Percentiles rank a stretch among this genome's conserved stretches.
phyloP scores from a whole-genome alignment of 2,329 filamentous ascomycete species.

The Albifimbria verrucaria region DNA sequence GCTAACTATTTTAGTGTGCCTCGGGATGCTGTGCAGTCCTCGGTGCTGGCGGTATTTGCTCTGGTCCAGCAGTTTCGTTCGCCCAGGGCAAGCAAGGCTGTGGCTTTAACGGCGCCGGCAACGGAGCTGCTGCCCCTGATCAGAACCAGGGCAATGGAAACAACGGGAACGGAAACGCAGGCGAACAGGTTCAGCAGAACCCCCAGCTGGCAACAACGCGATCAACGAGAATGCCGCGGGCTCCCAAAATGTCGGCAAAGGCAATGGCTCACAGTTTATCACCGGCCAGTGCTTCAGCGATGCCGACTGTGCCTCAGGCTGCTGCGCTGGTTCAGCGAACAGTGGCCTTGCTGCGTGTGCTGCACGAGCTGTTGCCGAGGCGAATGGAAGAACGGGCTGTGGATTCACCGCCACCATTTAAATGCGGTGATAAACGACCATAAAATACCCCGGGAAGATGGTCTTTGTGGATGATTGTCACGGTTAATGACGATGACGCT shows the following conservation, averaged over 20 bases:
- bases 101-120: slow-evolving; percentile 17
- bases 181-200: background rate
- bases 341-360: slow-evolving; percentile 8
- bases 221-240: slow-evolving; percentile 9
- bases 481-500: background rate
- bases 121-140: background rate
- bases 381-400: slow-evolving; percentile 12
- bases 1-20: slow-evolving; percentile 14
- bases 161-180: background rate
- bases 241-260: slow-evolving; percentile 17
- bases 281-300: slow-evolving; percentile 20
- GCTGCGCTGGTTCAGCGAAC: slow-evolving; percentile 15
- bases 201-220: background rate
- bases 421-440: background rate
- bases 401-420: slow-evolving; percentile 29
- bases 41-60: slow-evolving; percentile 22
- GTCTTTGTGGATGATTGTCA: background rate
- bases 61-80: slow-evolving; percentile 19
- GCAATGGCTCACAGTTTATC: slow-evolving; percentile 20
- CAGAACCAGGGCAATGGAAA: background rate
- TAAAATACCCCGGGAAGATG: background rate
- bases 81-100: slow-evolving; percentile 29
- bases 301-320: slow-evolving; percentile 21
- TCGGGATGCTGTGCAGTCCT: slow-evolving; percentile 26
- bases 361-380: slow-evolving; percentile 8